Base-by-base conservation (phyloP, 306 rosid genomes). In the Canavalia ensiformis region DNA sequence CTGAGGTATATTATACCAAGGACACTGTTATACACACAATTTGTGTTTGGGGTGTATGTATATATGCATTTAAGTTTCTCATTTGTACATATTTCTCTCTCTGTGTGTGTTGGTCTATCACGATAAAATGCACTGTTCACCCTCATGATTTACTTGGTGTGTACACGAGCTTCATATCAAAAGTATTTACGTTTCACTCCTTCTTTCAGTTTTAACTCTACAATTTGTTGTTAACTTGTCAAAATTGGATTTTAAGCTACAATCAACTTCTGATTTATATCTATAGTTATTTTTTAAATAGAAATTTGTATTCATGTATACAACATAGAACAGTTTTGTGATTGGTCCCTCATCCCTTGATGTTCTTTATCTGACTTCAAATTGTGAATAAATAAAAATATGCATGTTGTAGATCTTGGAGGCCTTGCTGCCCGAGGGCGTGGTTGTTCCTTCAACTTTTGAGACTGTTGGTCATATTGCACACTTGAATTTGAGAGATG, bases 381-480 rank as follows among this genome's bases (percentile, higher is more conserved):
- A 79, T 39, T 70, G 49, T 35, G 52, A 41, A 44, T 50, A 49
- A 70, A 67, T 34, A 6, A 56, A 35, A 86, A 41, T 54, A 72
- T 81, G 37, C 64, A 66, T 75, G 80, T 87, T 90, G 78, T 92
- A 95, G 99, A 82, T 90, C 70, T 86, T 95, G 90, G 94, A 90
- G 87, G 87, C 84, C 65, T 71, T 91, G 89, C 92, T 95, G 44
- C 99, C 99, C 2, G 82, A 88, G 85, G 94, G 86, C 74, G 76
- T 90, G 86, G 72, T 89, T 76, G 76, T 90, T 82, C 99, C 98
- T 58, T 89, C 98, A 10, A 83, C 93, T 78, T 93, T 93, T 75
- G 99, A 95, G 86, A 85, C 84, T 11, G 98, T 93, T 69, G 99
- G 99, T 37, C 99, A 95, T 87, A 91, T 95, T 72, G 97, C 93